These are phyloP conservation scores for Nemania sp. DNA, from an alignment of 2,329 filamentous ascomycete genomes.

Conservation along the genomic window DNA sequence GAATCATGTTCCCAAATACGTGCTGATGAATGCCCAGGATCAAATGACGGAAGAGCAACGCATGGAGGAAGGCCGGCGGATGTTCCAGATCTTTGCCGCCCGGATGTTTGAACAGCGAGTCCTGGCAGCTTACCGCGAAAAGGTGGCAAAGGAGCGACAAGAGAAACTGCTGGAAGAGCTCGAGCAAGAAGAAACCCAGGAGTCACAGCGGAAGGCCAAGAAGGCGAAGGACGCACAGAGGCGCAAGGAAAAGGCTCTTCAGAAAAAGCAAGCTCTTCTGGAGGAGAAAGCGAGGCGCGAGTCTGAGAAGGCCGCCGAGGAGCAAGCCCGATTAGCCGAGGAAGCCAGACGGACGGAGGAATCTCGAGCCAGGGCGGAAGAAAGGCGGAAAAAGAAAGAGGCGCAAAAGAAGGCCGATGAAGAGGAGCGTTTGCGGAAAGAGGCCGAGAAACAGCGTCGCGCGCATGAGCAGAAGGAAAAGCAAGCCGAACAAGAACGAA, in stretches of 20 bases:
- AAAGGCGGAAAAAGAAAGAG: conserved; percentile 89
- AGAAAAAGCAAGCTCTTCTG: conserved; percentile 86
- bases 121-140: conserved; percentile 95
- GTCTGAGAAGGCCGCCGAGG: conserved; percentile 86
- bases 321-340: conserved; percentile 73
- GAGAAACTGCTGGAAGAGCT: conserved; percentile 89
- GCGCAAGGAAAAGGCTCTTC: conserved; percentile 89
- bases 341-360: conserved; percentile 83
- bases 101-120: conserved; percentile 99
- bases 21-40: conserved; percentile 66
- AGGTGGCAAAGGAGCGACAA: conserved; percentile 91
- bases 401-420: conserved; percentile 88
- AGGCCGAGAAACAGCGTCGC: conserved; percentile 79
- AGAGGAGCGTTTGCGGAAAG: conserved; percentile 82
- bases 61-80: conserved; percentile 96
- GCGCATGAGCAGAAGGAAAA: conserved; percentile 83
- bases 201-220: conserved; percentile 83
- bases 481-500: conserved; percentile 84
- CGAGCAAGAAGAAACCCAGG: conserved; percentile 78
- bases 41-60: conserved; percentile 97
- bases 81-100: conserved; percentile 99
- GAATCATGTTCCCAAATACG: conserved; percentile 9
- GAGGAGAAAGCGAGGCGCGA: conserved; percentile 89
- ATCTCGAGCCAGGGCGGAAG: conserved; percentile 79
- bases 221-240: conserved; percentile 93